Evolutionary conservation across 768 basidiomycete species (phyloP).

Genomic region (Mycena filopes): DNA sequence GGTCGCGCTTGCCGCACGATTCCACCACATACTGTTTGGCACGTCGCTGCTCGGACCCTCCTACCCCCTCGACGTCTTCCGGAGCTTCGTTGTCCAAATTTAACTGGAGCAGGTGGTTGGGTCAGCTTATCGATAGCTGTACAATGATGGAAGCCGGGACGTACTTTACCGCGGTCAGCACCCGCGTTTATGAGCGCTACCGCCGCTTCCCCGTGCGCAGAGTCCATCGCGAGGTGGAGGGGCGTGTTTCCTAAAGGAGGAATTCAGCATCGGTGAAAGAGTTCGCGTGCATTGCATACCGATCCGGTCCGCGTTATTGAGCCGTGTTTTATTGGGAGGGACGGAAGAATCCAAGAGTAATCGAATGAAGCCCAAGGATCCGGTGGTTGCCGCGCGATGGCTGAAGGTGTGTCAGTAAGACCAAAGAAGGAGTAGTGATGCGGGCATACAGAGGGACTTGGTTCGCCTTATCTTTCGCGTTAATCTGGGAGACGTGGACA

Average conservation of each 20-base stretch:
- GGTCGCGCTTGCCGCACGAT: slow-evolving; percentile 61
- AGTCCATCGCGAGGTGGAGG: slow-evolving; percentile 96
- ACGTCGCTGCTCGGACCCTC: slow-evolving; percentile 87
- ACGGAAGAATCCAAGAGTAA: slow-evolving; percentile 89
- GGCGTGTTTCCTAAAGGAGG: slow-evolving; percentile 90
- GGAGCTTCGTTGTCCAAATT: slow-evolving; percentile 90
- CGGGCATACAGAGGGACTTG: slow-evolving; percentile 84
- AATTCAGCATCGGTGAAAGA: slow-evolving; percentile 31
- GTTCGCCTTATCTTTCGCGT: slow-evolving; percentile 92
- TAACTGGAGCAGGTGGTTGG: slow-evolving; percentile 55
- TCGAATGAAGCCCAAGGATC: slow-evolving; percentile 88
- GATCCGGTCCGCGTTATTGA: slow-evolving; percentile 87
- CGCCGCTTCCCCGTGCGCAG: slow-evolving; percentile 91
- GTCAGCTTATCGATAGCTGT: slow-evolving; percentile 15
- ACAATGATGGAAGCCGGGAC: slow-evolving; percentile 17
- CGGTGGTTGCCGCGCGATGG: slow-evolving; percentile 96
- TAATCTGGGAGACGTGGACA: slow-evolving; percentile 72
- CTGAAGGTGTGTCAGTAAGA: slow-evolving; percentile 49
- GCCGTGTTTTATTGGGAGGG: slow-evolving; percentile 76
- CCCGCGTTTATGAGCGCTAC: slow-evolving; percentile 94
- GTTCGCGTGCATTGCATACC: slow-evolving; percentile 53
- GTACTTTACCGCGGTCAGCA: slow-evolving; percentile 88
- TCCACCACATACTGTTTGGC: slow-evolving; percentile 82
- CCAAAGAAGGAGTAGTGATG: slow-evolving; percentile 36
- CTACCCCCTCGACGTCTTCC: slow-evolving; percentile 90